Percentiles rank a stretch among this genome's conserved stretches.
phyloP scores from a whole-genome alignment of 2,329 filamentous ascomycete species.

The Aspergillus persii region DNA sequence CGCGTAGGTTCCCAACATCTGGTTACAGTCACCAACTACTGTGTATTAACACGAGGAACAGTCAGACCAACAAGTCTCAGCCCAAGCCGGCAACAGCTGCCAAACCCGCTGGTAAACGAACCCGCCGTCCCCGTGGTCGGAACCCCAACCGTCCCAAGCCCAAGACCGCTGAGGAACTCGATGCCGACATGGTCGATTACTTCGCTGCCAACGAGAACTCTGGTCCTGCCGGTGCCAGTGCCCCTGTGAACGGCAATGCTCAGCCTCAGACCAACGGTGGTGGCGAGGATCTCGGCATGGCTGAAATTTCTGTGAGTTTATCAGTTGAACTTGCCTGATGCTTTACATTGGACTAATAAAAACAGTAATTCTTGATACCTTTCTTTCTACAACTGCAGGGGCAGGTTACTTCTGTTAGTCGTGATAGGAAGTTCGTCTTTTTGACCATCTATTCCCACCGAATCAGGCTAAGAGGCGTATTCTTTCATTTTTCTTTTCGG shows the following conservation, averaged over 20 bases:
- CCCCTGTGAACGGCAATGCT: conserved; percentile 47
- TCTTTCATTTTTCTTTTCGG: conserved; percentile 8
- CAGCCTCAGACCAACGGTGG: conserved; percentile 50
- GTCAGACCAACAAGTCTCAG: conserved; percentile 63
- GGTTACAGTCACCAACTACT: background rate
- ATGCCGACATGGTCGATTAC: conserved; percentile 97
- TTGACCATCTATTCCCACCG: background rate
- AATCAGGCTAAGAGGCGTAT: conserved; percentile 1
- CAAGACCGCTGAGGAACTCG: conserved; percentile 94
- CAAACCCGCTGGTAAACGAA: conserved; percentile 56
- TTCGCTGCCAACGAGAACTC: conserved; percentile 54
- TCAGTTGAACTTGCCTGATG: background rate
- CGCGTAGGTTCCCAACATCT: conserved; percentile 51
- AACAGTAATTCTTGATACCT: conserved; percentile 16
- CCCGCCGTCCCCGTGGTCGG: conserved; percentile 51
- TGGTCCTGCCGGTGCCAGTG: conserved; percentile 41
- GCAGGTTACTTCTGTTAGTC: conserved; percentile 8
- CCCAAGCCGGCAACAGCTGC: conserved; percentile 77
- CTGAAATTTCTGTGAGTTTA: conserved; percentile 54
- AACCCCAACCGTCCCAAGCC: conserved; percentile 65
- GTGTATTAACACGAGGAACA: conserved; percentile 28
- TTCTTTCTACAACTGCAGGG: conserved; percentile 2
- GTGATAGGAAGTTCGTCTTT: background rate
- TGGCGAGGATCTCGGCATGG: conserved; percentile 54
- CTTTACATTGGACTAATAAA: background rate